Evolutionary conservation across 371 early-diverging fungal genomes (phyloP).

Genomic region (Rhizopus arrhizus): DNA sequence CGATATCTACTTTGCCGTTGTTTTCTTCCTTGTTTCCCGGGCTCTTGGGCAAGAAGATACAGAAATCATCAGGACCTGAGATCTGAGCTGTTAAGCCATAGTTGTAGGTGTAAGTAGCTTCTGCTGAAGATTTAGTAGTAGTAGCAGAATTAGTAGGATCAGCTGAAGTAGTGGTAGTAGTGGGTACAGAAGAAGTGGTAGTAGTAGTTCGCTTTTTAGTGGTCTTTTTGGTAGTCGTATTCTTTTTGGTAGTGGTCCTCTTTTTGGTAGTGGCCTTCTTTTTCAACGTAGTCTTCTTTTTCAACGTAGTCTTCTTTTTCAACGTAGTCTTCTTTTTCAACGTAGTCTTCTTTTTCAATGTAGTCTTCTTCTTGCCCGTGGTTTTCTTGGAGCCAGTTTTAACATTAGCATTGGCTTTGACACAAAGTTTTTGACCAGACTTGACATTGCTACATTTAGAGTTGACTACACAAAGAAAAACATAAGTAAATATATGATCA

Average conservation of each 20-base stretch:
- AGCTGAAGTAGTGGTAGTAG: too few relatives aligned
- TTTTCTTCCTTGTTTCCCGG: slow-evolving; percentile 32
- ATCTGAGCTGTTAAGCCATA: slow-evolving; percentile 26
- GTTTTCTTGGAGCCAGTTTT: slow-evolving; percentile 10
- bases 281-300: slow-evolving; percentile 13
- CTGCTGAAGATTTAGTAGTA: slow-evolving; percentile 7
- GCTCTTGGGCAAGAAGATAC: slow-evolving; percentile 33
- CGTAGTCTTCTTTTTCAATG: slow-evolving; percentile 7
- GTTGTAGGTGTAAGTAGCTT: slow-evolving; percentile 1
- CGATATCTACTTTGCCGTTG: slow-evolving; percentile 24
- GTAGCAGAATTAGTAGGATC: not conserved
- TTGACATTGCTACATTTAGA: slow-evolving; percentile 27
- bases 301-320: slow-evolving; percentile 8
- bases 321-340: slow-evolving; percentile 11
- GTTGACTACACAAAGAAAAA: slow-evolving; percentile 21
- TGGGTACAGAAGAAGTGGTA: not conserved
- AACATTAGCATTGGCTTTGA: slow-evolving; percentile 9
- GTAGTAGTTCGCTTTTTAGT: not conserved
- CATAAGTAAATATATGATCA: slow-evolving; percentile 2
- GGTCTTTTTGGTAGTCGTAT: slow-evolving; percentile 2
- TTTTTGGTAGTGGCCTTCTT: slow-evolving; percentile 18
- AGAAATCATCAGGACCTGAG: slow-evolving; percentile 28
- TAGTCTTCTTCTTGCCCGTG: slow-evolving; percentile 16
- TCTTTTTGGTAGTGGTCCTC: slow-evolving; percentile 9
- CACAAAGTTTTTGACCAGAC: slow-evolving; percentile 27